Evolutionary conservation across 2,329 filamentous ascomycete species (phyloP).

Genomic region (Magnaporthiopsis rhizophila): DNA sequence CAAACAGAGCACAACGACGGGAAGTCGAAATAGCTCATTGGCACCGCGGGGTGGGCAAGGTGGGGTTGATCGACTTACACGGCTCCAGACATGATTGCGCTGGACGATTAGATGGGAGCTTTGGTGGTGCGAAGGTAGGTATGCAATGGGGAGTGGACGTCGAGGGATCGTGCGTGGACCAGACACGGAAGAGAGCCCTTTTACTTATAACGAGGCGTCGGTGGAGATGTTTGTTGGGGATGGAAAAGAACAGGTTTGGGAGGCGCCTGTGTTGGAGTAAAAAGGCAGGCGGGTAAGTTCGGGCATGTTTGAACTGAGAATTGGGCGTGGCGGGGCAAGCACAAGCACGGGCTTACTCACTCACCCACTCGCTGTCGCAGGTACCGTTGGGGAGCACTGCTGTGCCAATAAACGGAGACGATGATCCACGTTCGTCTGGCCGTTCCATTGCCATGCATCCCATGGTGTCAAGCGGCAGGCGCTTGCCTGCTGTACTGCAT

Average conservation of each 20-base stretch:
- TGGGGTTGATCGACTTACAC: conserved; percentile 48
- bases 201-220: background rate
- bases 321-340: conserved; percentile 10
- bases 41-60: conserved; percentile 19
- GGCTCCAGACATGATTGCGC: conserved; percentile 49
- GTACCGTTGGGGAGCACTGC: no score
- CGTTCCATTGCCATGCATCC: no score
- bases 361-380: conserved; percentile 1
- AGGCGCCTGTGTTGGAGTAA: conserved; percentile 4
- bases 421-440: background rate
- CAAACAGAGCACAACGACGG: conserved; percentile 1
- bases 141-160: background rate
- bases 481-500: background rate
- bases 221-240: background rate
- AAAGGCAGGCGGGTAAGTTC: conserved; percentile 2
- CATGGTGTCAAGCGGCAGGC: background rate
- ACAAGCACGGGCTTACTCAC: conserved; percentile 18
- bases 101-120: background rate
- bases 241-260: background rate
- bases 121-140: background rate
- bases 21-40: conserved; percentile 15
- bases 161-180: background rate
- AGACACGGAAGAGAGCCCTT: background rate
- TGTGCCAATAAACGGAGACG: background rate
- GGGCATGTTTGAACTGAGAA: background rate